Percentiles rank a stretch among this genome's conserved stretches.
phyloP scores from a whole-genome alignment of 2,329 filamentous ascomycete genomes.

The Aspergillus transmontanensis region DNA sequence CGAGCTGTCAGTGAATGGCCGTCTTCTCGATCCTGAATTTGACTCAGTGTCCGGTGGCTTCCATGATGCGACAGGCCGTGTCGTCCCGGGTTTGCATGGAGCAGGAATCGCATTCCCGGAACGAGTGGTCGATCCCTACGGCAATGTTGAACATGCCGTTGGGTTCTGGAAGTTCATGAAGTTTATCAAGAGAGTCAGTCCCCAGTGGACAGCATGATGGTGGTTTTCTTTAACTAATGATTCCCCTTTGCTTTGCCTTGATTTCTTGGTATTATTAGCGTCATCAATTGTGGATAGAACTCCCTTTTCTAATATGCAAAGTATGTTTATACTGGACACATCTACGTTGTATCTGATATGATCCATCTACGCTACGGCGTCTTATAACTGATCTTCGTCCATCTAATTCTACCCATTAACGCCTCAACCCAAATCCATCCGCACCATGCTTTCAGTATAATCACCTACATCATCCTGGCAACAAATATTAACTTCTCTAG shows the following conservation, averaged over 20 bases:
- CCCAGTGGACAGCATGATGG: slow-evolving; percentile 46
- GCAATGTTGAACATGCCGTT: slow-evolving; percentile 64
- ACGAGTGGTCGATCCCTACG: slow-evolving; percentile 60
- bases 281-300: background rate
- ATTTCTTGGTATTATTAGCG: background rate
- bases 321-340: background rate
- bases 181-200: slow-evolving; percentile 58
- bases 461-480: no score
- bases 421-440: no score
- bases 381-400: no score
- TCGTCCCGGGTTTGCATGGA: slow-evolving; percentile 58
- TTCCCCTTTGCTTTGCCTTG: background rate
- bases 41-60: slow-evolving; percentile 49
- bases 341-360: background rate
- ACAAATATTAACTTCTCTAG: no score
- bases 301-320: background rate
- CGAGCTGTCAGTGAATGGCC: slow-evolving; percentile 41
- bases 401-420: no score
- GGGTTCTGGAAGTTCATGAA: slow-evolving; percentile 69
- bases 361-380: background rate
- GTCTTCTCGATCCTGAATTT: slow-evolving; percentile 29
- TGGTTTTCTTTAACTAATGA: background rate
- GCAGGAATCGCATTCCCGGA: slow-evolving; percentile 68
- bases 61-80: slow-evolving; percentile 44
- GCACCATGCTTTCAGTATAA: no score